Percentiles rank a stretch among this genome's conserved stretches.
These are phyloP conservation scores for Craspedostauros australis DNA, from an alignment of 108 stramenopile genomes.

Conservation along the genomic window DNA sequence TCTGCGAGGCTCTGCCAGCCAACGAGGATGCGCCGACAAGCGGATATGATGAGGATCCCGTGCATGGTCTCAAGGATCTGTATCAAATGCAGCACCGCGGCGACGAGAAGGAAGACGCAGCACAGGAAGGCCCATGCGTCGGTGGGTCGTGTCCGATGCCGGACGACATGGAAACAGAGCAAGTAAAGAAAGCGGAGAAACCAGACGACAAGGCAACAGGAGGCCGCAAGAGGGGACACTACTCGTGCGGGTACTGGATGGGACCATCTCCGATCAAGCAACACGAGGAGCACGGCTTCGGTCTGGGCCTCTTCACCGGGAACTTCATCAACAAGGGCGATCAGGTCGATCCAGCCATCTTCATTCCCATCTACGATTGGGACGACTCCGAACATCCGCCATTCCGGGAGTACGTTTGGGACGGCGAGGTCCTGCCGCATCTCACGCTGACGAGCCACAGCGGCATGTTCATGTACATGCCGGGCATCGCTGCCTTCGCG, in stretches of 20 bases:
- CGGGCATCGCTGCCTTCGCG: constrained; percentile 36
- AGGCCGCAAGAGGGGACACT: no score
- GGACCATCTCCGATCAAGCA: constrained; percentile 54
- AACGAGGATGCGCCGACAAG: no score
- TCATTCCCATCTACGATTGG: constrained; percentile 27
- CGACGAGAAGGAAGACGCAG: no score
- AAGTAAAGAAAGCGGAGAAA: no score
- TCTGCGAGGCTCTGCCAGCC: no score
- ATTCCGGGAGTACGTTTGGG: constrained; percentile 41
- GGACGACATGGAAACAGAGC: no score
- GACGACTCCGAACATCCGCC: constrained; percentile 20
- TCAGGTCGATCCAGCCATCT: constrained; percentile 7
- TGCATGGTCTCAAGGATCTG: no score
- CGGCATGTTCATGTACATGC: constrained; percentile 27
- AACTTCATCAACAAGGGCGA: constrained; percentile 12
- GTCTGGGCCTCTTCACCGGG: constrained; percentile 59
- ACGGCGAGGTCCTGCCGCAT: constrained; percentile 13
- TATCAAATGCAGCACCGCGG: no score
- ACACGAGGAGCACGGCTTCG: constrained; percentile 47
- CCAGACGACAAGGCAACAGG: no score
- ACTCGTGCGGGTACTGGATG: constrained; percentile 48
- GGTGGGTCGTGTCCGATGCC: no score
- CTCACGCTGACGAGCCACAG: constrained; percentile 18
- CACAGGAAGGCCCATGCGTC: no score
- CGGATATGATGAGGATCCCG: no score